phyloP scores from a whole-genome alignment of 352 stramenopile genomes.

The Globisporangium middletonii region DNA sequence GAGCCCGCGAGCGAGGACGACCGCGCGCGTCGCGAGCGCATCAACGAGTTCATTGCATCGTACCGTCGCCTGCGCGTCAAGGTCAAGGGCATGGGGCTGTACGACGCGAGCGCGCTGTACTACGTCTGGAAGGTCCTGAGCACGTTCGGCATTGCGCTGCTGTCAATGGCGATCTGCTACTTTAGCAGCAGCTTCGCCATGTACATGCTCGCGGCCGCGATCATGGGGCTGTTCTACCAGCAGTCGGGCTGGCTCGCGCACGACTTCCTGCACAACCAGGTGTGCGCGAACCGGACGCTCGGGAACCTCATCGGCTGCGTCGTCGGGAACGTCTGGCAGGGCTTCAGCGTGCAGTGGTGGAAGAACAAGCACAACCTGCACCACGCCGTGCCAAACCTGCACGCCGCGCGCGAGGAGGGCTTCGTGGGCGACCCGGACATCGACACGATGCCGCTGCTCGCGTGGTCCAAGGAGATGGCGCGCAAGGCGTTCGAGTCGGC shows the following conservation, averaged over 20 bases:
- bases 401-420: conserved; percentile 82
- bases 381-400: conserved; percentile 96
- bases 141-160: conserved; percentile 88
- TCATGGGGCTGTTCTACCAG: conserved; percentile 98
- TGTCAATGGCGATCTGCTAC: conserved; percentile 85
- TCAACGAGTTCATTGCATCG: conserved; percentile 93
- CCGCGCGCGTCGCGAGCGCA: conserved; percentile 40
- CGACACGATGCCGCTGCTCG: conserved; percentile 98
- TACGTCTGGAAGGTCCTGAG: conserved; percentile 95
- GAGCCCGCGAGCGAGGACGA: conserved; percentile 37
- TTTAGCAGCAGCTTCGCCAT: conserved; percentile 73
- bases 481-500: conserved; percentile 74
- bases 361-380: conserved; percentile 99
- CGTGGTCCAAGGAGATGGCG: conserved; percentile 96
- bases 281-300: conserved; percentile 93
- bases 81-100: conserved; percentile 93
- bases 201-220: conserved; percentile 88
- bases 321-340: conserved; percentile 96
- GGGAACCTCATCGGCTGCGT: conserved; percentile 92
- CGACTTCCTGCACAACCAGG: conserved; percentile 97
- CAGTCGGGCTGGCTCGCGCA: conserved; percentile 98
- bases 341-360: conserved; percentile 96
- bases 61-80: conserved; percentile 94
- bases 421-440: conserved; percentile 96
- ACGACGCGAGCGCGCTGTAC: conserved; percentile 88